These are phyloP conservation scores for Tricholoma sp. DNA, from an alignment of 768 basidiomycete species.

Conservation along the genomic window DNA sequence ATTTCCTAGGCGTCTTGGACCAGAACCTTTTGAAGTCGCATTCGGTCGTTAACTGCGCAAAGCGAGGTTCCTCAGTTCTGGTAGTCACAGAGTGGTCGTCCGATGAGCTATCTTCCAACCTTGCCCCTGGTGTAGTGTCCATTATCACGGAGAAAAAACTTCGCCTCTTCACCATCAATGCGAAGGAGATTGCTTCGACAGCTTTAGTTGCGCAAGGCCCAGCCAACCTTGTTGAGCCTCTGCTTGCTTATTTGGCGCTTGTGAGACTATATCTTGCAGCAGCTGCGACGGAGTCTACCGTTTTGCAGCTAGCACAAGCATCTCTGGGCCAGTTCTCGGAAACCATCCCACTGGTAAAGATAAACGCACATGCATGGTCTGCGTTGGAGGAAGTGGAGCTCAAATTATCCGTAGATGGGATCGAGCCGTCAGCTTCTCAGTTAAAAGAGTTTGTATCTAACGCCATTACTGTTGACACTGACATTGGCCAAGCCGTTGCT, in stretches of 20 bases:
- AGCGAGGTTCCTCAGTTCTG: conserved; percentile 64
- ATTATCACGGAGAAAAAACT: conserved; percentile 48
- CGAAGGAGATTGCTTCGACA: conserved; percentile 44
- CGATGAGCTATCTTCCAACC: conserved; percentile 67
- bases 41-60: conserved; percentile 62
- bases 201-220: conserved; percentile 30
- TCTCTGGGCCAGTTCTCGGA: conserved; percentile 41
- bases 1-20: conserved; percentile 76
- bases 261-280: conserved; percentile 76
- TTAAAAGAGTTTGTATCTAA: conserved; percentile 66
- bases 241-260: conserved; percentile 75
- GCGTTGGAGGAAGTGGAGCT: conserved; percentile 56
- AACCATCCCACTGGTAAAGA: conserved; percentile 44
- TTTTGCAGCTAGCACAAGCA: conserved; percentile 46
- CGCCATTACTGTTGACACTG: conserved; percentile 65
- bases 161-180: conserved; percentile 56
- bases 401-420: conserved; percentile 18
- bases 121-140: conserved; percentile 45
- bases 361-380: conserved; percentile 61
- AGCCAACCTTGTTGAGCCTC: conserved; percentile 40
- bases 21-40: conserved; percentile 76
- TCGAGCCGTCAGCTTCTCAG: conserved; percentile 17
- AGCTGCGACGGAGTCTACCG: conserved; percentile 46
- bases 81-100: conserved; percentile 71
- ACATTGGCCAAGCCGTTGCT: conserved; percentile 49